Conservation (phyloP, 139 green algal species). For the Tetradesmus obliquus region DNA sequence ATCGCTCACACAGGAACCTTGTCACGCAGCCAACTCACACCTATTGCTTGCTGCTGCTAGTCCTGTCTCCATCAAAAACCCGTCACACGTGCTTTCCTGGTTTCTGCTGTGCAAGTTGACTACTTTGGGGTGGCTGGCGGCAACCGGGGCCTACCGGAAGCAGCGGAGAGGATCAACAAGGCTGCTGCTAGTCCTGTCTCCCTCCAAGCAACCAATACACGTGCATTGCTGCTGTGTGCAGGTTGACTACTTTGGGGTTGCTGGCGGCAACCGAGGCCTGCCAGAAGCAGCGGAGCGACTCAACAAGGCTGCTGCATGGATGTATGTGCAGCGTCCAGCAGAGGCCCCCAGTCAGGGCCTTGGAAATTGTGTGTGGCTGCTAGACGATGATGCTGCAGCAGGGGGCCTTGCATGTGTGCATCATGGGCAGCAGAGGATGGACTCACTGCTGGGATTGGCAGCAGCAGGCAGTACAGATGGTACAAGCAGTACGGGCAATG, state of each 20-base stretch:
- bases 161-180: not conserved
- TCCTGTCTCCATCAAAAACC: too few species aligned
- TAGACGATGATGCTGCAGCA: conserved; percentile 21
- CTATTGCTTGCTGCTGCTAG: too few species aligned
- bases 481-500: not conserved
- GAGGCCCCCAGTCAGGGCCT: not conserved
- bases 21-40: too few species aligned
- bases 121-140: not conserved
- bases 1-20: too few species aligned
- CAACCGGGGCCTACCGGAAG: not conserved
- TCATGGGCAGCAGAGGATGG: not conserved
- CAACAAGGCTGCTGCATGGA: conserved; percentile 8
- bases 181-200: too few species aligned
- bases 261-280: not conserved
- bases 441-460: not conserved
- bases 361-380: conserved; percentile 21
- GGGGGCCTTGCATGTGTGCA: conserved; percentile 9
- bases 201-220: too few species aligned
- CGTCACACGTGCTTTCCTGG: not conserved
- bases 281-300: conserved; percentile 6
- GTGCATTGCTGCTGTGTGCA: not conserved
- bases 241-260: conserved; percentile 5
- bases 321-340: not conserved
- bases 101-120: not conserved
- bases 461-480: not conserved